phyloP scores from a whole-genome alignment of 768 basidiomycete species.

The Mycena rosella region DNA sequence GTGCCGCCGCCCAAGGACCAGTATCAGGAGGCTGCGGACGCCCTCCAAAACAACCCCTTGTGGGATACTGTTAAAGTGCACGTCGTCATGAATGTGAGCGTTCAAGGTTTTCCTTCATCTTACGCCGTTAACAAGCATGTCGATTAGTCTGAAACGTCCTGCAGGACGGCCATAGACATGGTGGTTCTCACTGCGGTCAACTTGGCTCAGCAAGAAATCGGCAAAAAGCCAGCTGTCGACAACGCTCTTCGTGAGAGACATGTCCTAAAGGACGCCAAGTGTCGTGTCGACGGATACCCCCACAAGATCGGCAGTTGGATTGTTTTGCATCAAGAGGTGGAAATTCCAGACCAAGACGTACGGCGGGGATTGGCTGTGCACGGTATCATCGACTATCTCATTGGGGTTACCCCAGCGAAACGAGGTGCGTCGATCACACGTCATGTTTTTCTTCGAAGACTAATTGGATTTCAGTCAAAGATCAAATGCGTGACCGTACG shows the following conservation, averaged over 20 bases:
- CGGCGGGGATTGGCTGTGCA: not conserved
- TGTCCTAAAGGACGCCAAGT: not conserved
- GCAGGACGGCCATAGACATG: conserved; percentile 3
- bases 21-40: too few species aligned
- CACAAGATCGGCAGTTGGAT: not conserved
- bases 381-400: not conserved
- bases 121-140: not conserved
- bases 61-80: too few species aligned
- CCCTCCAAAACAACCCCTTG: too few species aligned
- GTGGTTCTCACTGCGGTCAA: not conserved
- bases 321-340: not conserved
- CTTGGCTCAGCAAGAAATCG: not conserved
- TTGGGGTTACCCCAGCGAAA: not conserved
- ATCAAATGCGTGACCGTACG: too few species aligned
- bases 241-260: not conserved
- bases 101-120: not conserved
- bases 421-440: not conserved
- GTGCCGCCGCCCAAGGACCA: too few species aligned
- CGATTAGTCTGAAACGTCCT: not conserved
- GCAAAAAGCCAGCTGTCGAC: not conserved
- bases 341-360: not conserved
- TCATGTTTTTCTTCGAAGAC: not conserved
- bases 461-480: not conserved
- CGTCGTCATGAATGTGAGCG: not conserved
- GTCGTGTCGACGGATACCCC: not conserved